phyloP scores from a whole-genome alignment of 1,139 yeast species.

The Candida tetrigidarum region DNA sequence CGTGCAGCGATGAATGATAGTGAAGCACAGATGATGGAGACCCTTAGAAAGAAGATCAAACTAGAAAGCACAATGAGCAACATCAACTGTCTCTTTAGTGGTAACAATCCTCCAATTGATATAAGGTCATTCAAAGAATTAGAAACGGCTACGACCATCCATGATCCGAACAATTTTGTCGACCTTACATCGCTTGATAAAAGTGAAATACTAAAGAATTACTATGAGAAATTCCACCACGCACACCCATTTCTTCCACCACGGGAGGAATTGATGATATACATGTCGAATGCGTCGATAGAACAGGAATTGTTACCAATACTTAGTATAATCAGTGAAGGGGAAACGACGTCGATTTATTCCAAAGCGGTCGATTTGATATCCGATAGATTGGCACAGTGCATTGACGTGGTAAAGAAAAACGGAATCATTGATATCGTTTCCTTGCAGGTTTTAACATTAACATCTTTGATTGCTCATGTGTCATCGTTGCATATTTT shows the following conservation, averaged over 20 bases:
- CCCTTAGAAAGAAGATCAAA: slow-evolving; percentile 17
- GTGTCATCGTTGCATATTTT: slow-evolving; percentile 51
- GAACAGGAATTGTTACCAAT: slow-evolving; percentile 44
- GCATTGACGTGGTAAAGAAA: slow-evolving; percentile 33
- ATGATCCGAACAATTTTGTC: slow-evolving; percentile 15
- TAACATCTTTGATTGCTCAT: slow-evolving; percentile 46
- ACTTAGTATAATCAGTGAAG: slow-evolving; percentile 51
- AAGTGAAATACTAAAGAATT: slow-evolving; percentile 32
- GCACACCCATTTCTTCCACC: slow-evolving; percentile 52
- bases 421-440: slow-evolving; percentile 35
- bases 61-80: slow-evolving; percentile 18
- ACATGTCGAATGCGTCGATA: slow-evolving; percentile 30
- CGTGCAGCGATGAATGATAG: slow-evolving; percentile 11
- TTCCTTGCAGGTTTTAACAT: slow-evolving; percentile 41
- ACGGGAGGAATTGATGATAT: slow-evolving; percentile 30
- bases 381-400: slow-evolving; percentile 36
- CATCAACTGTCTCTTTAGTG: slow-evolving; percentile 19
- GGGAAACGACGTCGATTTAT: slow-evolving; percentile 39
- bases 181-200: slow-evolving; percentile 15
- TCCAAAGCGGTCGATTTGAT: slow-evolving; percentile 34
- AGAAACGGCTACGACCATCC: slow-evolving; percentile 11
- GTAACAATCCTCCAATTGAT: slow-evolving; percentile 13
- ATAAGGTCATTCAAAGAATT: slow-evolving; percentile 16
- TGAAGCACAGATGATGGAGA: slow-evolving; percentile 15
- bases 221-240: slow-evolving; percentile 40